Percentiles rank a stretch among this genome's conserved stretches.
Evolutionary conservation across 2,329 filamentous ascomycete genomes (phyloP).

Genomic region (Rasamsonia emersonii): DNA sequence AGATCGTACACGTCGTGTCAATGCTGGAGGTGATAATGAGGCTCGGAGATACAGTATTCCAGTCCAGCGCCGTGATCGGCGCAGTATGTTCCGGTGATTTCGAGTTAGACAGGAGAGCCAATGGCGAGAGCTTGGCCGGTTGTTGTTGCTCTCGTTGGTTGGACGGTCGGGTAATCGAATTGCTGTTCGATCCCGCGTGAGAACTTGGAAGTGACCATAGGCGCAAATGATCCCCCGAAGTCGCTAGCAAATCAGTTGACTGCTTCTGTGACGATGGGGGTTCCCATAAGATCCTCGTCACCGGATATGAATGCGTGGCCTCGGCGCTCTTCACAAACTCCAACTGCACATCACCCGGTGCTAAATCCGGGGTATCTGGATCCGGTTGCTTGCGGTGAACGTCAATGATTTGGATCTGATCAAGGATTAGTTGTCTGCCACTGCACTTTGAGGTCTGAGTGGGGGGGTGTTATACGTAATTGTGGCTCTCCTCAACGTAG

Average conservation of each 20-base stretch:
- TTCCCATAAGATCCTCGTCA: slow-evolving; percentile 92
- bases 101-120: slow-evolving; percentile 90
- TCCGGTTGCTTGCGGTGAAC: slow-evolving; percentile 66
- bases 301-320: slow-evolving; percentile 94
- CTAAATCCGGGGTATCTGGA: slow-evolving; percentile 60
- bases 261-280: slow-evolving; percentile 91
- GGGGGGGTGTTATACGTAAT: slow-evolving; percentile 61
- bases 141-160: slow-evolving; percentile 53
- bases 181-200: slow-evolving; percentile 54
- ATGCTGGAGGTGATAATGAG: slow-evolving; percentile 98
- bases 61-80: slow-evolving; percentile 90
- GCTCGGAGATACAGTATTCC: slow-evolving; percentile 95
- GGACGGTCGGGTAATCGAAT: slow-evolving; percentile 59
- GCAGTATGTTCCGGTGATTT: slow-evolving; percentile 98
- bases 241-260: slow-evolving; percentile 87
- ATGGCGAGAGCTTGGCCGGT: slow-evolving; percentile 76
- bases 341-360: slow-evolving; percentile 55
- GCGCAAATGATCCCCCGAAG: slow-evolving; percentile 86
- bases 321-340: slow-evolving; percentile 93
- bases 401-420: slow-evolving; percentile 91
- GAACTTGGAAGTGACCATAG: slow-evolving; percentile 76
- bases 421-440: slow-evolving; percentile 15
- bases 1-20: slow-evolving; percentile 97
- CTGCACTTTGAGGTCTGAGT: neutral
- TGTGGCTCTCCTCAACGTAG: slow-evolving; percentile 95